Evolutionary conservation across 1,284 basidiomycete species (phyloP).

Genomic region (Grifola frondosa): DNA sequence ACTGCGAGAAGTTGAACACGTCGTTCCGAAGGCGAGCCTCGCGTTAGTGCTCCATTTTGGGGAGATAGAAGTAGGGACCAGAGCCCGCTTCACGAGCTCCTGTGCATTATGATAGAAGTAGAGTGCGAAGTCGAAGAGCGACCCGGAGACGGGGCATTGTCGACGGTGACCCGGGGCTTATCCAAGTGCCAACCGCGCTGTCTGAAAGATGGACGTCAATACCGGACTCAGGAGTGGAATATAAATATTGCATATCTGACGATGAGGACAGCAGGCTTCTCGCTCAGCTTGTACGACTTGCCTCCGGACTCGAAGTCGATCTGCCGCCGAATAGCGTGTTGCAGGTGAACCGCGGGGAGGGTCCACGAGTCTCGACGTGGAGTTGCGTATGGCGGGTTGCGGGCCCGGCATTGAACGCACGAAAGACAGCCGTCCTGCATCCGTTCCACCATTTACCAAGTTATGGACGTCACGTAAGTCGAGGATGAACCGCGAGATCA

Average conservation of each 20-base stretch:
- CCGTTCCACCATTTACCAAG: no score
- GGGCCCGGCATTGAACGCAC: no score
- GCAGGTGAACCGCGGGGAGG: constrained; percentile 91
- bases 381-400: no score
- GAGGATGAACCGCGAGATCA: no score
- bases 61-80: constrained; percentile 99
- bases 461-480: no score
- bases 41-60: constrained; percentile 99
- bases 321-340: constrained; percentile 85
- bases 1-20: constrained; percentile 92
- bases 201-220: constrained; percentile 41
- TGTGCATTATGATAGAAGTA: constrained; percentile 98
- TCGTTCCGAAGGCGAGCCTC: constrained; percentile 99
- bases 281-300: constrained; percentile 90
- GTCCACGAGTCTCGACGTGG: no score
- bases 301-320: constrained; percentile 91
- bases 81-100: constrained; percentile 84
- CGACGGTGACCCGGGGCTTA: constrained; percentile 88
- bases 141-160: constrained; percentile 89
- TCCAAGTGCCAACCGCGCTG: constrained; percentile 99
- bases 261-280: constrained; percentile 86
- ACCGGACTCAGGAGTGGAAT: constrained; percentile 13
- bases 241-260: constrained; percentile 63
- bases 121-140: constrained; percentile 96
- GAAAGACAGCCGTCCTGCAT: no score